Conservation (phyloP, 805 yeast species). For the Pichia eremophila region DNA sequence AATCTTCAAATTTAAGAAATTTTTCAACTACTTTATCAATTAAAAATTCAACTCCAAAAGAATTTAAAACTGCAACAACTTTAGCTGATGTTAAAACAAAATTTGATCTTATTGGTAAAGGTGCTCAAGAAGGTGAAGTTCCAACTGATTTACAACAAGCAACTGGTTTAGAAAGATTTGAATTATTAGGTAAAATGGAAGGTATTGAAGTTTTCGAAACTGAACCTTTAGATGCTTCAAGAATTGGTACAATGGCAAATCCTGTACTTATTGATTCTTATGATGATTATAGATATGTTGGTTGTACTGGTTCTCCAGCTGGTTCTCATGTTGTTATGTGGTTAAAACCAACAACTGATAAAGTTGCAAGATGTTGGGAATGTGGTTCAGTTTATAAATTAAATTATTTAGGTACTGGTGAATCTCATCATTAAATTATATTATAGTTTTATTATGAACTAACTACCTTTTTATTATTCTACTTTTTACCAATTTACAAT, state of each 20-base stretch:
- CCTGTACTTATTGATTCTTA: conserved; percentile 87
- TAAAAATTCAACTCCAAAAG: conserved; percentile 26
- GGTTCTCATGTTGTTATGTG: conserved; percentile 87
- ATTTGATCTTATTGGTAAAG: conserved; percentile 76
- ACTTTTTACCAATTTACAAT: conserved; percentile 2
- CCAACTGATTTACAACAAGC: conserved; percentile 95
- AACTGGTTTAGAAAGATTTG: conserved; percentile 96
- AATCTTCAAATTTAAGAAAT: conserved; percentile 23
- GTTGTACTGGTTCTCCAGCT: conserved; percentile 94
- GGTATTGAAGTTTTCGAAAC: conserved; percentile 92
- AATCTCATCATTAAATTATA: conserved; percentile 41
- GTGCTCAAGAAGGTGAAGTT: conserved; percentile 74
- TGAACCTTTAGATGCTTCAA: conserved; percentile 78
- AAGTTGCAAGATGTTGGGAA: conserved; percentile 96
- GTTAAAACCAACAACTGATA: conserved; percentile 77
- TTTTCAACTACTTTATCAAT: conserved; percentile 25
- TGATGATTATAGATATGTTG: conserved; percentile 89
- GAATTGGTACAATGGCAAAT: conserved; percentile 83
- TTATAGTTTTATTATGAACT: too few relatives aligned
- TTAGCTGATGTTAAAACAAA: conserved; percentile 75
- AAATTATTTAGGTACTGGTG: conserved; percentile 75
- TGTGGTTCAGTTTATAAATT: conserved; percentile 93
- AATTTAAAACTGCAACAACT: conserved; percentile 52
- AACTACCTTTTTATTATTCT: neutral
- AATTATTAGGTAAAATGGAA: conserved; percentile 85